Conservation (phyloP, 1,284 basidiomycete species). For the Takashimella koratensis region DNA sequence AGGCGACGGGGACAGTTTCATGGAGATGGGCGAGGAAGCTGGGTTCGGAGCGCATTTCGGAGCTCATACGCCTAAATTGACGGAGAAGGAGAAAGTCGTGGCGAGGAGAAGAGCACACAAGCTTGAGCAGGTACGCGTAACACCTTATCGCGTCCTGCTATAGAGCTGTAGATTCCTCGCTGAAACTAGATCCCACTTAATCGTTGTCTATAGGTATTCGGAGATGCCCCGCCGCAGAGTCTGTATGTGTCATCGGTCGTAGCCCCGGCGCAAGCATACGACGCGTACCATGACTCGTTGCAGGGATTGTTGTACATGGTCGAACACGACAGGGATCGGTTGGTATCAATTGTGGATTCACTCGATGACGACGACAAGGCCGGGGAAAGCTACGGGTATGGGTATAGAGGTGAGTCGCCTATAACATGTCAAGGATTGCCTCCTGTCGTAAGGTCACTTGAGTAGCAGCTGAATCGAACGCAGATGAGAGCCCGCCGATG, state of each 20-base stretch:
- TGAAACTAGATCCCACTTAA: no score
- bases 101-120: conserved; percentile 28
- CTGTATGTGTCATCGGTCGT: conserved; percentile 13
- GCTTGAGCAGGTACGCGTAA: conserved; percentile 24
- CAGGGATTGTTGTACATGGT: conserved; percentile 28
- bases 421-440: no score
- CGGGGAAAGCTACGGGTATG: no score
- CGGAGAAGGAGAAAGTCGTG: neutral
- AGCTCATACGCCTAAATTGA: neutral
- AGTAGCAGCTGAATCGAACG: no score
- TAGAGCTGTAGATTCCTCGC: no score
- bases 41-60: no score
- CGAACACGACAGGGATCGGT: conserved; percentile 27
- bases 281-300: conserved; percentile 25
- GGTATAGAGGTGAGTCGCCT: no score
- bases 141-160: neutral
- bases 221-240: conserved; percentile 24
- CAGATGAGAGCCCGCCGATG: no score
- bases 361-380: conserved; percentile 10
- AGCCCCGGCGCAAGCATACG: conserved; percentile 6
- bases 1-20: conserved; percentile 13
- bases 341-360: conserved; percentile 29
- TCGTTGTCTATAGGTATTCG: conserved; percentile 18
- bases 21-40: conserved; percentile 13
- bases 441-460: no score